phyloP scores from a whole-genome alignment of 805 yeast genomes.

The Jamesozyma gamospora region DNA sequence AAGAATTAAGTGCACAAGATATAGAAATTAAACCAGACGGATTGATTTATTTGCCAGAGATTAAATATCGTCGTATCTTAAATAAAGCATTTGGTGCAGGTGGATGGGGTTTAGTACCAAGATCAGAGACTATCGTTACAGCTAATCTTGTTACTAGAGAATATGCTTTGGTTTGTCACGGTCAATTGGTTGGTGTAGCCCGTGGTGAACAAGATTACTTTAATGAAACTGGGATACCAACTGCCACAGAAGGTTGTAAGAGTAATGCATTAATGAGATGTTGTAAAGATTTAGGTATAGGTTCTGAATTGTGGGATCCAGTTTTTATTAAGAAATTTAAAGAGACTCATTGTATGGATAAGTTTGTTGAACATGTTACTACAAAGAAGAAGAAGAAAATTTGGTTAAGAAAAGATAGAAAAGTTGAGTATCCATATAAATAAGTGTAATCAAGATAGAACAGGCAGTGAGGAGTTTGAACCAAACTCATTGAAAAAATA shows the following conservation, averaged over 20 bases:
- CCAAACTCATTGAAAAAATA: no score
- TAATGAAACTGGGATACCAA: slow-evolving; percentile 76
- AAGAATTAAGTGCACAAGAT: slow-evolving; percentile 57
- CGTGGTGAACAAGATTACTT: slow-evolving; percentile 95
- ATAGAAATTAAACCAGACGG: slow-evolving; percentile 97
- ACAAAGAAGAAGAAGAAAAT: slow-evolving; percentile 81
- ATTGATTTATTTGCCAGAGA: slow-evolving; percentile 82
- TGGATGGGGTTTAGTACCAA: slow-evolving; percentile 96
- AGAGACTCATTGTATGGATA: slow-evolving; percentile 59
- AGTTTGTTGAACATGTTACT: slow-evolving; percentile 73
- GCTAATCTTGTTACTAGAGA: slow-evolving; percentile 74
- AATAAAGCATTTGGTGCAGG: slow-evolving; percentile 96
- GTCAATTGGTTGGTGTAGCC: slow-evolving; percentile 81
- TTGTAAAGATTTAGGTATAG: slow-evolving; percentile 94
- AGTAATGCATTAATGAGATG: slow-evolving; percentile 96
- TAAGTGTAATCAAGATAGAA: no score
- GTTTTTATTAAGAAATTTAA: slow-evolving; percentile 67
- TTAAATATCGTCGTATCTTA: slow-evolving; percentile 82
- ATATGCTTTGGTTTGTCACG: slow-evolving; percentile 78
- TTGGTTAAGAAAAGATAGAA: slow-evolving; percentile 82
- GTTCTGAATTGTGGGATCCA: slow-evolving; percentile 97
- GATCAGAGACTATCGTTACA: slow-evolving; percentile 75
- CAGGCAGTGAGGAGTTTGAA: no score
- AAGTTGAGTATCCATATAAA: slow-evolving; percentile 80
- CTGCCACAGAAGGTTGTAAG: slow-evolving; percentile 96